Base-by-base conservation (phyloP, 371 early-diverging fungal species). In the Apophysomyces ossiformis region DNA sequence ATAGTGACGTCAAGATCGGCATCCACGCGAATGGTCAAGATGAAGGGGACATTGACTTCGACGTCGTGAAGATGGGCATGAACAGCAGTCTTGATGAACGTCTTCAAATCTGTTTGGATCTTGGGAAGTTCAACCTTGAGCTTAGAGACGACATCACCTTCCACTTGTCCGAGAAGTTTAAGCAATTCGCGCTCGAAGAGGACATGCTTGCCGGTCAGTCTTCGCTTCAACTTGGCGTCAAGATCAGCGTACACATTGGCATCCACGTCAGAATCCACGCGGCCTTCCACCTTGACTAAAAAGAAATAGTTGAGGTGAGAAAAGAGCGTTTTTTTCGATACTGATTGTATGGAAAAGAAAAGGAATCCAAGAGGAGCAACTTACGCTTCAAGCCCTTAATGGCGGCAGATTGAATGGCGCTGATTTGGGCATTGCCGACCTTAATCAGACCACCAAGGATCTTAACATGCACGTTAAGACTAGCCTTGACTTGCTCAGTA, bases 41-140 rank as follows among this genome's bases (percentile, higher is more conserved):
- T 16, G 6, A 64, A 59, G 16, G 73, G 73, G 54, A 73, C 54
- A 35, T 67, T 65, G 38, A 73, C 63, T 2, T 67, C 44, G 18
- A 73, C 59, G 7, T 71, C 61, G 37, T 73, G 66, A 38, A 76
- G 59, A 43, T 62, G 59, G 44, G 64, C 58, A 12, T 68, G 58
- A 35, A 73, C 36, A 16, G 65, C 60, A 35, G 66, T 65, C 43
- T 70, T 68, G 44, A 70, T 44, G 4, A 62, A 62, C 35, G 56
- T 43, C 7, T 41, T 36, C 50, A 76, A 68, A 12, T 56, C 37
- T 15, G 56, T 67, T 37, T 65, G 57, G 32, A 76, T 67, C 32
- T 66, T 62, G 62, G 74, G 74, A n/a, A 77, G 64, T 39, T 71
- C 60, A 12, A 62, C 67, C 47, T 66, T 61, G 21, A 78, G 57